Evolutionary conservation across 305 asterid genomes (phyloP).

Genomic region (Ajuga reptans): DNA sequence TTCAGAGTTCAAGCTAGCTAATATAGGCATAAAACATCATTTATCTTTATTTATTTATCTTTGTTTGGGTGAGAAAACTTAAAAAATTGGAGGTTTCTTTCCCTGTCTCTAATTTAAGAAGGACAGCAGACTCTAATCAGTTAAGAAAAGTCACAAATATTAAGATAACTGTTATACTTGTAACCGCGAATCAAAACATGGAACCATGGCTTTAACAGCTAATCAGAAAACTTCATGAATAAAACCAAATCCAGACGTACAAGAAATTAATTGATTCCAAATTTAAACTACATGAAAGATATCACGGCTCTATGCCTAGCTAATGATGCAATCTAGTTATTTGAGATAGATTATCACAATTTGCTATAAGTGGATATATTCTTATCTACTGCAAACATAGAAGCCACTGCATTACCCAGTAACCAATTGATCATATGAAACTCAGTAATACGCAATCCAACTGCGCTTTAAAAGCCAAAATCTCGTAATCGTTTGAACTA

Average conservation of each 20-base stretch:
- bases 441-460: not conserved
- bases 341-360: not conserved
- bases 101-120: not conserved
- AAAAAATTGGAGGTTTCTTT: not conserved
- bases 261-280: too few species aligned
- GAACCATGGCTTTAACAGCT: too few species aligned
- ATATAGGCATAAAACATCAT: not conserved
- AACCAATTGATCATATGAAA: not conserved
- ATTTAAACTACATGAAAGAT: too few species aligned
- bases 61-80: too few species aligned
- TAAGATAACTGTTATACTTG: too few species aligned
- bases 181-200: too few species aligned
- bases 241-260: too few species aligned
- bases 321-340: not conserved
- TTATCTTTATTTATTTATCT: too few species aligned
- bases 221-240: too few species aligned
- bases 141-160: too few species aligned
- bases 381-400: not conserved
- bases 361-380: not conserved
- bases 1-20: not conserved
- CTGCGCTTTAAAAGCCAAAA: not conserved
- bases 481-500: not conserved
- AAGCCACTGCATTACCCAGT: not conserved
- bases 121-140: too few species aligned
- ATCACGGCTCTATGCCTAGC: not conserved